Base-by-base conservation (phyloP, 106 monocot species). In the Alisma plantagoaquatica region DNA sequence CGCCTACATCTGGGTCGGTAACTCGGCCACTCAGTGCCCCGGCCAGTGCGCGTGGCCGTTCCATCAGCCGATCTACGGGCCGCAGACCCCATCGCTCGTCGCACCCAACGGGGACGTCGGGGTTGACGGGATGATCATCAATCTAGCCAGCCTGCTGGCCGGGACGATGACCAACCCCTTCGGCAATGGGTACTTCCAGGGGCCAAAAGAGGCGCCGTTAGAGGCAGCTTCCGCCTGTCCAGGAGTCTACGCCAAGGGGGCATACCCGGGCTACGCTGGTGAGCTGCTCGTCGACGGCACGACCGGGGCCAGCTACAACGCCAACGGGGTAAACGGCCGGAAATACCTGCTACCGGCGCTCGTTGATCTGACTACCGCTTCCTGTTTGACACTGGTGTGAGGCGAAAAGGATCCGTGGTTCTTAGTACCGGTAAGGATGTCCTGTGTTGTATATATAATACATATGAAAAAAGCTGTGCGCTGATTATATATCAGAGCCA, bases 1-100 rank as follows among this genome's bases (percentile, higher is more conserved):
- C 63, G 73, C 88, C 0, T 89, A 79, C 68, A 35, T 83, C 57
- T 89, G 88, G 88, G 88, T 89, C 3, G 88, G 88, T 1, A 79
- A 89, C 79, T 70, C 88, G 51, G 86, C 66, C 27, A 43, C 4
- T 0, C 91, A 92, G 70, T 92, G 85, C 59, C 81, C 91, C 2
- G 86, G 91, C 0, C 86, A 82, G 71, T 92, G 91, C 76, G 80
- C 83, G 45, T 91, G 91, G 91, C 91, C 81, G 4, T 88, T 82
- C 59, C 82, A 87, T 69, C 82, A 83, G 73, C 88, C 88, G 8
- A 27, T 62, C 18, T 88, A 88, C 60, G 88, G 88, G 21, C 88
- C 83, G 0, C 88, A 88, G 63, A 18, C 46, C 18, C 53, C 78
- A 33, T 73, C 82, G 24, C 19, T n/a, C n/a, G n/a, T n/a, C n/a